Conservation (phyloP, 768 basidiomycete species). For the Tricholoma terreum region DNA sequence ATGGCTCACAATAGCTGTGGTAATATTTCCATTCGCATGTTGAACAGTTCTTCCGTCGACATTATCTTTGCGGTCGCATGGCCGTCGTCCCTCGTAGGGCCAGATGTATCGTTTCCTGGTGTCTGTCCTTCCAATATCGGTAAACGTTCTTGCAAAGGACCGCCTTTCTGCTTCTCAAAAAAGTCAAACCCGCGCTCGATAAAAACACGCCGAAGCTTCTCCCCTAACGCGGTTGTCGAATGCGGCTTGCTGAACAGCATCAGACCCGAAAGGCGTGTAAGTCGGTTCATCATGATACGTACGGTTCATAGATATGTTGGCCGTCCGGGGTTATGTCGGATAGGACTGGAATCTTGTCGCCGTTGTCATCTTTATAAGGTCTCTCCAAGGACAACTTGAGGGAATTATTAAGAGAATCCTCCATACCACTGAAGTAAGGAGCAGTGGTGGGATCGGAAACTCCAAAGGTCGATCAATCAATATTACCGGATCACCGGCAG, state of each 20-base stretch:
- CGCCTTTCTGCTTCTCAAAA: slow-evolving; percentile 44
- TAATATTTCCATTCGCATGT: slow-evolving; percentile 70
- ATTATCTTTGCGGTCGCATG: slow-evolving; percentile 44
- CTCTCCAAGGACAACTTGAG: slow-evolving; percentile 70
- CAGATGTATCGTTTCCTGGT: slow-evolving; percentile 22
- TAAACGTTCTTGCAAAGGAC: slow-evolving; percentile 3
- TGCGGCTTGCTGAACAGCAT: slow-evolving; percentile 46
- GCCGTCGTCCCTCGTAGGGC: slow-evolving; percentile 22
- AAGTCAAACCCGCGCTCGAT: slow-evolving; percentile 73
- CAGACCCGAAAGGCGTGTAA: slow-evolving; percentile 6
- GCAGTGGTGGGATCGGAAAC: too few species aligned
- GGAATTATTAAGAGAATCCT: slow-evolving; percentile 50
- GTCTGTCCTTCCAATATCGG: slow-evolving; percentile 13
- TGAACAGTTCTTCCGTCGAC: slow-evolving; percentile 69
- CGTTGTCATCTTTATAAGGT: slow-evolving; percentile 78
- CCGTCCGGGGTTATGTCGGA: slow-evolving; percentile 72
- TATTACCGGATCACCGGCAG: slow-evolving; percentile 1
- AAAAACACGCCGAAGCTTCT: slow-evolving; percentile 68
- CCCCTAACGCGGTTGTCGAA: slow-evolving; percentile 55
- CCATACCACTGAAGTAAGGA: slow-evolving; percentile 5
- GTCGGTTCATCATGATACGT: slow-evolving; percentile 25
- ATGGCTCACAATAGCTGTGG: slow-evolving; percentile 69
- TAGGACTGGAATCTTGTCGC: slow-evolving; percentile 56
- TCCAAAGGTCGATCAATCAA: slow-evolving; percentile 1
- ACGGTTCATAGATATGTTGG: slow-evolving; percentile 71